Conservation (phyloP, 345 rosid species). For the Salix exigua region DNA sequence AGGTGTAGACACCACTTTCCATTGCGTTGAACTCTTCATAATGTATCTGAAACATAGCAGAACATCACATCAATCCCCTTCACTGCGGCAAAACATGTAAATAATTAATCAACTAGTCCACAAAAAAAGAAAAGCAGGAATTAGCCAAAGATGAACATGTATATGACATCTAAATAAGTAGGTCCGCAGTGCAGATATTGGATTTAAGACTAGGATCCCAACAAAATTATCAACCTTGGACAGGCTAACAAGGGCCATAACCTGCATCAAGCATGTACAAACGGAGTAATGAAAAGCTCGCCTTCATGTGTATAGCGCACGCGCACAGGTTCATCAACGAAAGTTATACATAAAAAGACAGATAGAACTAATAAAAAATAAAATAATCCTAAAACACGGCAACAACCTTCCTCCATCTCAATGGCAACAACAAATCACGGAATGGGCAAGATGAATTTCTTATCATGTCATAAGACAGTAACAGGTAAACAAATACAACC, state of each 20-base stretch:
- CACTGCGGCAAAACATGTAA: background rate
- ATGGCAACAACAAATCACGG: background rate
- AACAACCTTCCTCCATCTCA: background rate
- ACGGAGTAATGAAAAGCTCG: background rate
- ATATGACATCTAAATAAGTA: background rate
- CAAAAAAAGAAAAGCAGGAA: background rate
- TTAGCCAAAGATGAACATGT: background rate
- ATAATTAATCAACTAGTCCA: background rate
- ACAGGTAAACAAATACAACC: background rate
- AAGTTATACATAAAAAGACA: background rate
- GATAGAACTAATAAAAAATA: background rate
- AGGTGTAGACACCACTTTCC: conserved; percentile 53
- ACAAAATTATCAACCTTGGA: background rate
- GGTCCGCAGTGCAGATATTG: background rate
- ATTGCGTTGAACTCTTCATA: conserved; percentile 55
- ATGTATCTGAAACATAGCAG: conserved; percentile 31
- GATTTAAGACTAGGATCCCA: background rate
- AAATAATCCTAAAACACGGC: background rate
- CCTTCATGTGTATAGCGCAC: background rate
- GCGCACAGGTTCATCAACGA: background rate
- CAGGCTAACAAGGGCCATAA: background rate
- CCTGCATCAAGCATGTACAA: background rate
- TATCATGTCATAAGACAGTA: background rate
- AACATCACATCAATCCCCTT: background rate
- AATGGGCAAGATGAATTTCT: background rate